A percentile compares a stretch with the other conserved stretches of the same genome.
Conservation (phyloP, 306 rosid species). For the Leucaena leucocephala region DNA sequence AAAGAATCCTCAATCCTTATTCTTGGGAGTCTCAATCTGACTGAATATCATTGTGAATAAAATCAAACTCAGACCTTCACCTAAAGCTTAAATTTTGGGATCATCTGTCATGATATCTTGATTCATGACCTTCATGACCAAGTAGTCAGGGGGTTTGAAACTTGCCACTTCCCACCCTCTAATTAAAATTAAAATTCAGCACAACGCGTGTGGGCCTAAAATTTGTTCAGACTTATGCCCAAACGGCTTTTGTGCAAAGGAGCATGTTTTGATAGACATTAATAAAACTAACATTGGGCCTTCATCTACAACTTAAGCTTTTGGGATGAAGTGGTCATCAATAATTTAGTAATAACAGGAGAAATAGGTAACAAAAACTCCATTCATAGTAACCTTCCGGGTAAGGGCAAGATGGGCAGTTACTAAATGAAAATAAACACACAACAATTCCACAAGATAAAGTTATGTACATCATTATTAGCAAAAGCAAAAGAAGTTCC, state of each 20-base stretch:
- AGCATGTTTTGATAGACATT: no score
- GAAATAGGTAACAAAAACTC: no score
- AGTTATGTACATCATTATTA: no score
- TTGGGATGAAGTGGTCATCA: no score
- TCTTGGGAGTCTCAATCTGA: not conserved
- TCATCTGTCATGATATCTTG: not conserved
- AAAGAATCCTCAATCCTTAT: not conserved
- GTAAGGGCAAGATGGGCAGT: not conserved
- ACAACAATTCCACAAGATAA: not conserved
- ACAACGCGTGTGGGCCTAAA: not conserved
- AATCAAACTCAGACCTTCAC: not conserved
- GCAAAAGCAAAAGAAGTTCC: no score
- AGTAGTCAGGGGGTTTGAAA: not conserved
- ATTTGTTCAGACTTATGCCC: not conserved
- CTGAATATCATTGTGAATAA: not conserved
- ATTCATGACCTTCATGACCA: not conserved
- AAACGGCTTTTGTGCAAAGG: not conserved
- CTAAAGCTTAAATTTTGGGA: not conserved
- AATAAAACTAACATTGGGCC: no score
- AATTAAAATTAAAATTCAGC: not conserved
- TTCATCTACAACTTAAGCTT: no score
- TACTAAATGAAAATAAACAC: no score
- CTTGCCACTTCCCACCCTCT: not conserved
- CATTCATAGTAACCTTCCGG: no score
- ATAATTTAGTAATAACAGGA: no score